These are phyloP conservation scores for Prunus yedoensis DNA, from an alignment of 331 rosid genomes.

Conservation along the genomic window DNA sequence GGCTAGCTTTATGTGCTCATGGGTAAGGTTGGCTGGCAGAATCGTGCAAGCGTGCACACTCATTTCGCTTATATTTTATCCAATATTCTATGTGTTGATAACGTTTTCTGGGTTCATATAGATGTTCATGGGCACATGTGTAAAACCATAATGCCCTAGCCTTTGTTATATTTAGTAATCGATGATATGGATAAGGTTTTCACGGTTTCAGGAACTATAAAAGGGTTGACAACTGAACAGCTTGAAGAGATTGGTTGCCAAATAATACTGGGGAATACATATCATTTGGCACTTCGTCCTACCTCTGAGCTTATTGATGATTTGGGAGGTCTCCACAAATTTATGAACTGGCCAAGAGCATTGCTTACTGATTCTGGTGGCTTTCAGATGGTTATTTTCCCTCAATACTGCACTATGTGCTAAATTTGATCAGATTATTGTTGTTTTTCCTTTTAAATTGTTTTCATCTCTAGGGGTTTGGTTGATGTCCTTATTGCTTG, in stretches of 20 bases:
- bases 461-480: neutral
- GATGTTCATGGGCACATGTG: neutral
- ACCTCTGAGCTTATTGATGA: constrained; percentile 90
- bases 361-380: constrained; percentile 95
- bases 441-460: neutral
- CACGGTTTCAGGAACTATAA: constrained; percentile 67
- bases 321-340: constrained; percentile 83
- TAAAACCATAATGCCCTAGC: neutral
- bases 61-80: neutral
- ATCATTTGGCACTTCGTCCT: constrained; percentile 91
- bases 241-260: constrained; percentile 96
- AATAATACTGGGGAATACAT: constrained; percentile 92
- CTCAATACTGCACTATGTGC: neutral
- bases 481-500: neutral
- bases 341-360: constrained; percentile 96
- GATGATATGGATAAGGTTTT: constrained; percentile 18
- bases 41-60: too few species aligned
- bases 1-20: neutral
- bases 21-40: neutral
- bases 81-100: neutral
- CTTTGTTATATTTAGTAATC: constrained; percentile 4
- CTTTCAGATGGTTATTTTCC: constrained; percentile 80
- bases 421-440: neutral
- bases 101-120: neutral
- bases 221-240: constrained; percentile 74